phyloP scores from a whole-genome alignment of 2,329 filamentous ascomycete genomes.

The Microdochium paspali region DNA sequence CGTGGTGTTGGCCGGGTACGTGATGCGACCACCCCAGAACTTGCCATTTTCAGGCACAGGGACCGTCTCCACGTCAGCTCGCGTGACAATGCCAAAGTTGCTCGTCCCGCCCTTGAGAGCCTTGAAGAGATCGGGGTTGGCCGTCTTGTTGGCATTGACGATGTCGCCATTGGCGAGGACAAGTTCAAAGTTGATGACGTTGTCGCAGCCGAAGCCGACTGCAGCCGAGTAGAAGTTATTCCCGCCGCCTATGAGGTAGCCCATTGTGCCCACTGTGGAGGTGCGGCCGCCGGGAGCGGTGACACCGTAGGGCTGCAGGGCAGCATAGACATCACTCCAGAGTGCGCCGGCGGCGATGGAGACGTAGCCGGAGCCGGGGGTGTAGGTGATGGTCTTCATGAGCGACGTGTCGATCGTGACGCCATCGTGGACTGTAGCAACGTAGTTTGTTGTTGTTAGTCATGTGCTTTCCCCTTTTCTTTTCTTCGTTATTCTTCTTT shows the following conservation, averaged over 20 bases:
- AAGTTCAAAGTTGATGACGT: not conserved
- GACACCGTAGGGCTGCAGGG: not conserved
- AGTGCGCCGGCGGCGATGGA: not conserved
- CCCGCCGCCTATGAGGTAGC: not conserved
- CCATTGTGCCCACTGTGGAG: not conserved
- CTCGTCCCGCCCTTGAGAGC: conserved; percentile 34
- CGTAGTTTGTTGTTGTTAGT: too few species aligned
- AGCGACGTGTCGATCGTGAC: not conserved
- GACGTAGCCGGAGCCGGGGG: not conserved
- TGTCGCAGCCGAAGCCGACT: not conserved
- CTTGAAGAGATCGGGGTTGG: conserved; percentile 20
- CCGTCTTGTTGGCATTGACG: not conserved
- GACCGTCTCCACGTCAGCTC: conserved; percentile 14
- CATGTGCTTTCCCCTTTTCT: too few species aligned
- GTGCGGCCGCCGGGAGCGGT: not conserved
- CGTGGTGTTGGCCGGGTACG: conserved; percentile 2
- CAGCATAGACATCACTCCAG: not conserved
- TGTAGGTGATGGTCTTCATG: not conserved
- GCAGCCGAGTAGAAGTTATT: not conserved
- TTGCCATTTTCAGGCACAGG: conserved; percentile 1
- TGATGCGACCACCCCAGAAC: conserved; percentile 9
- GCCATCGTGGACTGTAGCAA: not conserved
- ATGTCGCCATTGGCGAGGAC: not conserved
- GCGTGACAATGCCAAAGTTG: conserved; percentile 30
- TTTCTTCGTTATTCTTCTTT: too few species aligned